Evolutionary conservation across 2,329 filamentous ascomycete genomes (phyloP), one percentile per base, ranked within the genome.

Genomic region (Verticillium klebahnii): DNA sequence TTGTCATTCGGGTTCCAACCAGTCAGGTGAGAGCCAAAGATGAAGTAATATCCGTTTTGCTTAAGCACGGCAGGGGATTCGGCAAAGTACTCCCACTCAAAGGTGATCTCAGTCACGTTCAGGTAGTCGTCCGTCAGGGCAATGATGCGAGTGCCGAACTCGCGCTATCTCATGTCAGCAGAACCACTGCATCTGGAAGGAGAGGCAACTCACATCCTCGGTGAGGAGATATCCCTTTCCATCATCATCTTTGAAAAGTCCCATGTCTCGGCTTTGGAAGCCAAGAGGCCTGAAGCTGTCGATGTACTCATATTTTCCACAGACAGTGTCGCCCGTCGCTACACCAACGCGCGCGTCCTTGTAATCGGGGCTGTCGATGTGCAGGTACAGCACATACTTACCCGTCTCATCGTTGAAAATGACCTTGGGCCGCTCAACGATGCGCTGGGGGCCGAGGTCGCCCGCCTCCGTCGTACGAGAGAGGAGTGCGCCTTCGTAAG

Each of bases 311-410:
- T 90, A 91, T 45, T 78, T 74, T 2, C 88, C 87, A 66, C 87
- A 89, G 0, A 89, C 83, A 0, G 75, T 78, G 63, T 80, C 76
- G 0, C 82, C 80, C 0, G 82, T 86, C 0, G 88, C 88, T 6
- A 90, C 85, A 0, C 87, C 88, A 1, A 87, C 85, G 61, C 83
- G 85, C 0, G 88, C 88, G 39, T 89, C 87, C 1, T 78, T 79
- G 66, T 90, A 90, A 68, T 79, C 80, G 34, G 76, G 77, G 61
- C 76, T 80, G 68, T 91, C 88, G 57, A 89, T 88, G 69, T 90
- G 88, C 77, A 90, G 79, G 77, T 85, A 90, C 71, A 90, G 74
- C n/a, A 90, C 87, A 71, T 87, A 91, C 65, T 86, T 85, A 6
- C 72, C 67, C 0, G 87, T 89, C n/a, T 75, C 74, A 15, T 85